Base-by-base conservation (phyloP, 2,329 filamentous ascomycete genomes). In the Fusarium denticulatum region DNA sequence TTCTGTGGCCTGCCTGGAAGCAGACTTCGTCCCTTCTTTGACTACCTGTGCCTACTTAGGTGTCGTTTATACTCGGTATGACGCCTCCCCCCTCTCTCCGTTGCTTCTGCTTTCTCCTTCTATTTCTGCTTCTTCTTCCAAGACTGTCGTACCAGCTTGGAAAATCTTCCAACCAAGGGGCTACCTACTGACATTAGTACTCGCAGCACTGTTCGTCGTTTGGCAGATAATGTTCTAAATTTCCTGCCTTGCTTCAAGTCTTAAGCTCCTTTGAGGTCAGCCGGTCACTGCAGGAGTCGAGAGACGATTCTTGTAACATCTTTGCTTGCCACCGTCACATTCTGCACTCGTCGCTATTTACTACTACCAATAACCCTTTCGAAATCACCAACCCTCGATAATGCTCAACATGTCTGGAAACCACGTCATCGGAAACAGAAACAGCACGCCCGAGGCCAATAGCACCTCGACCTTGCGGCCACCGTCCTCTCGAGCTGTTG, bases 401-500 rank as follows among this genome's bases (percentile, higher is more conserved):
- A 88, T 88, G 86, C 83, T 87, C 84, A 88, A 87, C 72, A 91
- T 91, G 89, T 90, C 93, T 83, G 90, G 91, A 78, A 92, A 88
- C 80, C 89, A 91, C 81, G 86, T 90, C 75, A 89, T 92, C 82
- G 90, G 91, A 77, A 98, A 98, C 85, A 93, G 96, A 79, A 98
- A 98, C 85, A 98, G 95, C 88, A 98, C 96, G 50, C 96, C 96
- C 62, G 96, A 98, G 86, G 94, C 93, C 60, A 93, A 92, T 78
- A 94, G 91, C 79, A 91, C 93, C 69, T 92, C 92, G 60, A 91
- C 94, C 74, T 91, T 97, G 79, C 93, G 96, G 71, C 94, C 95
- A 53, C 94, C 95, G 55, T 89, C 91, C 46, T 93, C 95, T 74
- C 90, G 96, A 77, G 89, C 92, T 49, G 87, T 97, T 77, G 93